phyloP scores from a whole-genome alignment of 352 stramenopile species.

The Globisporangium splendens region DNA sequence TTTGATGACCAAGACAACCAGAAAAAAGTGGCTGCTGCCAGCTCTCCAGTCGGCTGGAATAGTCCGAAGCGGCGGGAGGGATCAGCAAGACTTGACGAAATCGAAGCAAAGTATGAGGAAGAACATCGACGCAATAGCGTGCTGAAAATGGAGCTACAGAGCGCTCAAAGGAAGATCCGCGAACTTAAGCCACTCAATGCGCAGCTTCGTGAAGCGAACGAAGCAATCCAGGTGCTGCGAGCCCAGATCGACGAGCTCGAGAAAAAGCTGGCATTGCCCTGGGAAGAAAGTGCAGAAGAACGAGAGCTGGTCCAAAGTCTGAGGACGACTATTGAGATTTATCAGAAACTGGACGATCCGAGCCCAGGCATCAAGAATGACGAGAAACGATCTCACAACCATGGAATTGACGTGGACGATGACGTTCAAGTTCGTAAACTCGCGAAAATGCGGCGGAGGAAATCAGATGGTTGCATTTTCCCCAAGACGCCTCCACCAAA shows the following conservation, averaged over 20 bases:
- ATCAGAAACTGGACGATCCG: conserved; percentile 57
- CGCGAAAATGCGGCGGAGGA: conserved; percentile 16
- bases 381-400: conserved; percentile 8
- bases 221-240: conserved; percentile 32
- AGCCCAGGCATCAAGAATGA: conserved; percentile 15
- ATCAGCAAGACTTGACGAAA: conserved; percentile 19
- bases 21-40: too few species aligned
- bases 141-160: conserved; percentile 47
- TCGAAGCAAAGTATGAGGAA: conserved; percentile 48
- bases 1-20: too few species aligned
- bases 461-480: conserved; percentile 18
- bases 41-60: conserved; percentile 10
- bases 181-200: conserved; percentile 46
- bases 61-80: conserved; percentile 19
- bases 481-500: conserved; percentile 8
- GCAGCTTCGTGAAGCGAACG: conserved; percentile 25
- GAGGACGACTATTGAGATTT: conserved; percentile 50
- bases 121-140: conserved; percentile 36
- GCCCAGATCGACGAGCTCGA: conserved; percentile 25
- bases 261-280: conserved; percentile 18
- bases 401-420: conserved; percentile 10
- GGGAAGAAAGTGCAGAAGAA: conserved; percentile 44
- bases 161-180: conserved; percentile 45
- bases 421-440: conserved; percentile 6
- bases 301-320: conserved; percentile 57